Percentiles rank a stretch among this genome's conserved stretches.
Conservation (phyloP, 345 rosid species). For the Streptanthus diversifolius region DNA sequence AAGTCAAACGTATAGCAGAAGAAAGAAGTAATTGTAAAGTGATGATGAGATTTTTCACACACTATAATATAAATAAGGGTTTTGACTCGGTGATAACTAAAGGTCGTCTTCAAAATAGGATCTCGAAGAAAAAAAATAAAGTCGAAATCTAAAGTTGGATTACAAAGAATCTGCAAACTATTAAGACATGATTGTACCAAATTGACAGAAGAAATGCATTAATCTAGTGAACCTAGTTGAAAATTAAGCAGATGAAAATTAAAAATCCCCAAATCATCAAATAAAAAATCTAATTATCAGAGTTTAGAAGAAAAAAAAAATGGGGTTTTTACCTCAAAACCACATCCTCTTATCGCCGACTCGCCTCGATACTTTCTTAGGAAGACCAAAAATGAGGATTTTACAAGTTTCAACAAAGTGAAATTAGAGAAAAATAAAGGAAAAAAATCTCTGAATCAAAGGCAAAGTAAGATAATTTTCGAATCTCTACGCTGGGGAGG, state of each 20-base stretch:
- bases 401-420: constrained; percentile 1
- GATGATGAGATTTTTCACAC: background rate
- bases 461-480: constrained; percentile 21
- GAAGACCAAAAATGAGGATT: background rate
- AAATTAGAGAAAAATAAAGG: background rate
- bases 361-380: constrained; percentile 11
- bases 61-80: constrained; percentile 11
- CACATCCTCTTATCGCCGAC: constrained; percentile 38
- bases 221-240: constrained; percentile 4
- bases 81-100: constrained; percentile 18
- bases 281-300: background rate
- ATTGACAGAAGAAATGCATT: background rate
- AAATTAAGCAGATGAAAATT: constrained; percentile 1
- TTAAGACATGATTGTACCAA: constrained; percentile 13
- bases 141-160: constrained; percentile 29
- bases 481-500: constrained; percentile 12
- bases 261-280: constrained; percentile 23
- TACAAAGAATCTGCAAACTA: constrained; percentile 21
- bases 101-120: constrained; percentile 30
- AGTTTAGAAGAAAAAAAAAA: background rate
- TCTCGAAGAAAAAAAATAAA: background rate
- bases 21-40: background rate
- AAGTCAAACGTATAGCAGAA: constrained; percentile 7
- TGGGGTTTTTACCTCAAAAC: constrained; percentile 33
- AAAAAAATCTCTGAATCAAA: constrained; percentile 24